Evolutionary conservation across 352 stramenopile genomes (phyloP).

Genomic region (Globisporangium yorkense): DNA sequence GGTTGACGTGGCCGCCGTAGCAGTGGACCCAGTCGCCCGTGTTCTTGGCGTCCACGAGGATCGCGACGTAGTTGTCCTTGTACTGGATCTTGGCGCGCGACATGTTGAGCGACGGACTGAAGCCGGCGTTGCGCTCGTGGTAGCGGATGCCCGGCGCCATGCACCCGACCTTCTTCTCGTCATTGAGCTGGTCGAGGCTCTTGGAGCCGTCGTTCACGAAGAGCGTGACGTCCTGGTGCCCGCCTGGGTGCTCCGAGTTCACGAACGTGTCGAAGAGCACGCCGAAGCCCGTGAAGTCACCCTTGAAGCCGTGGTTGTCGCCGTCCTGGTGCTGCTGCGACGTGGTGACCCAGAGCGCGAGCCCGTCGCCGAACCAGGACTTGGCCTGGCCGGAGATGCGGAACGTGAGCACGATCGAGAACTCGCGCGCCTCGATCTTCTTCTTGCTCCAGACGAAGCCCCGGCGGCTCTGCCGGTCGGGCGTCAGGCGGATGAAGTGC

Average conservation of each 20-base stretch:
- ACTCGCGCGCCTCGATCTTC: slow-evolving; percentile 51
- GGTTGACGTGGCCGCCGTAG: slow-evolving; percentile 41
- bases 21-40: slow-evolving; percentile 71
- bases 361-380: slow-evolving; percentile 69
- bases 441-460: slow-evolving; percentile 73
- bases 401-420: slow-evolving; percentile 76
- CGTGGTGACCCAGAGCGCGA: slow-evolving; percentile 78
- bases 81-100: slow-evolving; percentile 78
- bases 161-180: slow-evolving; percentile 64
- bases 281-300: slow-evolving; percentile 61
- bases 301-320: slow-evolving; percentile 79
- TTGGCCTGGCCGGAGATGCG: slow-evolving; percentile 78
- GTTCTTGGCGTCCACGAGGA: slow-evolving; percentile 71
- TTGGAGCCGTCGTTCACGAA: slow-evolving; percentile 77
- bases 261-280: slow-evolving; percentile 85
- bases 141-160: slow-evolving; percentile 74
- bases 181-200: slow-evolving; percentile 70
- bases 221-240: slow-evolving; percentile 82
- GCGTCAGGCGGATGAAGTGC: slow-evolving; percentile 78
- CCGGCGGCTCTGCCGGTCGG: slow-evolving; percentile 72
- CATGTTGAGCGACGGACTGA: slow-evolving; percentile 74
- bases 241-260: slow-evolving; percentile 68
- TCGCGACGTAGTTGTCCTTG: slow-evolving; percentile 57
- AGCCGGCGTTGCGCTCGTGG: slow-evolving; percentile 75
- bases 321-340: slow-evolving; percentile 42